These are phyloP conservation scores for Fagus sylvatica DNA, from an alignment of 306 rosid species.

Conservation along the genomic window DNA sequence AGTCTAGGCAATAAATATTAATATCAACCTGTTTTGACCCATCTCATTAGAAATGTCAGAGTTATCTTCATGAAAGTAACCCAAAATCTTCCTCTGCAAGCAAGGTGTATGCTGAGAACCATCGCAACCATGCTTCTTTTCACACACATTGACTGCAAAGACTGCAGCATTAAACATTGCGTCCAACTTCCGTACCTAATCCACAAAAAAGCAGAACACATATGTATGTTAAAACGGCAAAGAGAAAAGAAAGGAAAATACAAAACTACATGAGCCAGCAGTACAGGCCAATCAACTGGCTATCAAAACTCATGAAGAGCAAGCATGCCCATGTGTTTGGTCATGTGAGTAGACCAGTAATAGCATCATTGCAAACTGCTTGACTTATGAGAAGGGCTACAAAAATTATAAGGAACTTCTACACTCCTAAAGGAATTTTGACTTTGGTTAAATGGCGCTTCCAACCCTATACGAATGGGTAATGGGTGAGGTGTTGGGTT, in stretches of 20 bases:
- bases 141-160: slow-evolving; percentile 58
- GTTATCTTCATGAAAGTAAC: slow-evolving; percentile 65
- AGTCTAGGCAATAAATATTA: slow-evolving; percentile 7
- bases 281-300: too few species aligned
- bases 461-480: too few species aligned
- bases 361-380: too few species aligned
- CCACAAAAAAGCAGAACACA: slow-evolving; percentile 25
- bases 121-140: slow-evolving; percentile 63
- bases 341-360: too few species aligned
- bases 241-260: slow-evolving; percentile 13
- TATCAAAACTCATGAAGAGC: too few species aligned
- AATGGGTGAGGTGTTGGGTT: too few species aligned
- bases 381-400: too few species aligned
- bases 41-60: slow-evolving; percentile 53
- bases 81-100: slow-evolving; percentile 68
- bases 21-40: slow-evolving; percentile 71
- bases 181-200: slow-evolving; percentile 80
- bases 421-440: too few species aligned
- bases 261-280: background rate
- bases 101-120: slow-evolving; percentile 70
- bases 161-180: slow-evolving; percentile 73
- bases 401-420: too few species aligned
- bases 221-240: background rate
- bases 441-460: too few species aligned
- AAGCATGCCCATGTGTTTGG: too few species aligned